Conservation (phyloP, 2,329 filamentous ascomycete species). For the Myriosclerotinia scirpicola region DNA sequence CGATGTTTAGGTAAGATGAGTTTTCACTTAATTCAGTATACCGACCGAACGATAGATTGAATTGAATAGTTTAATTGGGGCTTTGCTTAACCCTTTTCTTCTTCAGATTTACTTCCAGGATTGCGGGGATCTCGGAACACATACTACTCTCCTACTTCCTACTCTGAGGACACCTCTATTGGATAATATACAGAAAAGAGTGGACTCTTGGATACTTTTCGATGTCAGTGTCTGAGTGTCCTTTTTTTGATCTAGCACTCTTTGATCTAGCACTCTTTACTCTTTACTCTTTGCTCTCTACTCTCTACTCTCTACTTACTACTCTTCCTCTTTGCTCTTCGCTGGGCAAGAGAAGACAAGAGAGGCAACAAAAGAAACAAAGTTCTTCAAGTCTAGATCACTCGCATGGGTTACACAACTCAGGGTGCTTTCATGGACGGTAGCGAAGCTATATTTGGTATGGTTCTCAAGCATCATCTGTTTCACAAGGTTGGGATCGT, state of each 20-base stretch:
- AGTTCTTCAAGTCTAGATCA: constrained; percentile 3
- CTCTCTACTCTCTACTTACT: no score
- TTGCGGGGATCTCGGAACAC: constrained; percentile 6
- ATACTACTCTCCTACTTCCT: neutral
- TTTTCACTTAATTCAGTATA: neutral
- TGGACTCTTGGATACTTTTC: neutral
- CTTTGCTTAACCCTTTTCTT: neutral
- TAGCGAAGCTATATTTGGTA: constrained; percentile 14
- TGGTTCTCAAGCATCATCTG: constrained; percentile 1
- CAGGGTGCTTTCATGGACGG: neutral
- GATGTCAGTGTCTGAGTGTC: neutral
- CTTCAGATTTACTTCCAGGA: neutral
- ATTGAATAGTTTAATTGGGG: neutral
- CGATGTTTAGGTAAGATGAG: neutral
- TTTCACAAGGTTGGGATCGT: constrained; percentile 4
- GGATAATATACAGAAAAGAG: neutral
- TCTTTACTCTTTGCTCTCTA: no score
- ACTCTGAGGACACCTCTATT: no score
- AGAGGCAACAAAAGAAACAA: constrained; percentile 4
- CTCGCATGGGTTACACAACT: constrained; percentile 2
- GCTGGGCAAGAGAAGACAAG: neutral
- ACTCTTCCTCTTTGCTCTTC: no score
- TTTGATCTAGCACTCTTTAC: no score
- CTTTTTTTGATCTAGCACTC: no score
- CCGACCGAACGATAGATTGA: neutral